Percentiles rank a stretch among this genome's conserved stretches.
Evolutionary conservation across 2,329 filamentous ascomycete species (phyloP).

Genomic region (Venturiaceae sp.): DNA sequence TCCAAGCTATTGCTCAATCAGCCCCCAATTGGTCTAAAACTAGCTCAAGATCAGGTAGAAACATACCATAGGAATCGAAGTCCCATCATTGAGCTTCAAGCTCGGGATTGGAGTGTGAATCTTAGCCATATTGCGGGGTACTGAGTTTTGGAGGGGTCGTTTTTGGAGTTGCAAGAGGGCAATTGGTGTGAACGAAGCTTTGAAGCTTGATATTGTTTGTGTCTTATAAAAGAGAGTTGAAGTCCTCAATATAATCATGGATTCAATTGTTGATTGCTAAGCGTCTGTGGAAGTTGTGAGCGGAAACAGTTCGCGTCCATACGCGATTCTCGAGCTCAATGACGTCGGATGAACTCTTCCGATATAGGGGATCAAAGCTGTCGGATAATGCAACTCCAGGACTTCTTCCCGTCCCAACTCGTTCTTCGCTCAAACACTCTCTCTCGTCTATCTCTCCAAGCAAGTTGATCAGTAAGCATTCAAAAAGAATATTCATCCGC

Average conservation of each 20-base stretch:
- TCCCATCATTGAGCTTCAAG: slow-evolving; percentile 65
- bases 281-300: neutral
- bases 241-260: neutral
- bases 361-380: too few relatives aligned
- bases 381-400: too few relatives aligned
- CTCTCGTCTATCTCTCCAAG: too few relatives aligned
- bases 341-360: neutral
- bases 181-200: neutral
- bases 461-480: too few relatives aligned
- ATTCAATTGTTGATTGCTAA: neutral
- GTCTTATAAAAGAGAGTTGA: neutral
- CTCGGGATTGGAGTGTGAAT: slow-evolving; percentile 41
- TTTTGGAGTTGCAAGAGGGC: neutral
- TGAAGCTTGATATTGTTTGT: neutral
- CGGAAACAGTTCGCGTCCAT: neutral
- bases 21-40: neutral
- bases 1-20: slow-evolving; percentile 41
- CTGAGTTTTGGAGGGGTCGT: neutral
- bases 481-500: too few relatives aligned
- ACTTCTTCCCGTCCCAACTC: too few relatives aligned
- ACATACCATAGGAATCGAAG: slow-evolving; percentile 58
- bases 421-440: too few relatives aligned
- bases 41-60: neutral
- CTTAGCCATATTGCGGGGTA: slow-evolving; percentile 25
- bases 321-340: neutral